These are phyloP conservation scores for button mushroom (Agaricus bisporus) DNA, from an alignment of 768 basidiomycete species.

Conservation along the genomic window DNA sequence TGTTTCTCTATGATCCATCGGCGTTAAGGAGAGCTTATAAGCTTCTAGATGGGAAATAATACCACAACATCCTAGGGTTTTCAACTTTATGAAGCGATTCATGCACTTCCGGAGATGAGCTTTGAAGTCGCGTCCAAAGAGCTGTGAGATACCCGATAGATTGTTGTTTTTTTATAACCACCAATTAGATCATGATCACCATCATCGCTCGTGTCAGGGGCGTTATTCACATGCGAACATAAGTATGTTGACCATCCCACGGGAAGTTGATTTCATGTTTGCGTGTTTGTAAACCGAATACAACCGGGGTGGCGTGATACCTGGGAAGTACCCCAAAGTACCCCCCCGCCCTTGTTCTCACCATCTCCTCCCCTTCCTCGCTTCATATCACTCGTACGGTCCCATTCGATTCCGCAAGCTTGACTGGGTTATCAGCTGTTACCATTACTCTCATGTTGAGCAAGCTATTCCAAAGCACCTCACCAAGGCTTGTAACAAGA, in stretches of 20 bases:
- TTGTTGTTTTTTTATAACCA: no score
- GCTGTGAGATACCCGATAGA: background rate
- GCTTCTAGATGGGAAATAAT: constrained; percentile 33
- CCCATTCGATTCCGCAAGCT: constrained; percentile 8
- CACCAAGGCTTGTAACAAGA: constrained; percentile 18
- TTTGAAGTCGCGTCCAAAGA: background rate
- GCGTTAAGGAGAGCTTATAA: background rate
- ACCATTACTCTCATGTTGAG: constrained; percentile 18
- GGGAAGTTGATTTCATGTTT: no score
- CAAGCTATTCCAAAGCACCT: constrained; percentile 15
- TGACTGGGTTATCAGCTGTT: constrained; percentile 15
- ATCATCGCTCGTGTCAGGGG: no score
- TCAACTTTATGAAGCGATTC: constrained; percentile 25
- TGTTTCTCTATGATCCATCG: constrained; percentile 16
- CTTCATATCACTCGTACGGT: constrained; percentile 8
- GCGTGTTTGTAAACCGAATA: no score
- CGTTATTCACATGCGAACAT: background rate
- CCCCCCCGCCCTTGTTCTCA: constrained; percentile 6
- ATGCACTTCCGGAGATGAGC: constrained; percentile 14
- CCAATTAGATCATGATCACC: no score
- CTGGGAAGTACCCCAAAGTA: constrained; percentile 1
- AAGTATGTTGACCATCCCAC: background rate
- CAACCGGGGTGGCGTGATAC: background rate
- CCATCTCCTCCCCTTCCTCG: background rate
- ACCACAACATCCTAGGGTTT: constrained; percentile 22